These are phyloP conservation scores for Raddia guianensis DNA, from an alignment of 176 grass and related monocot species.

Conservation along the genomic window DNA sequence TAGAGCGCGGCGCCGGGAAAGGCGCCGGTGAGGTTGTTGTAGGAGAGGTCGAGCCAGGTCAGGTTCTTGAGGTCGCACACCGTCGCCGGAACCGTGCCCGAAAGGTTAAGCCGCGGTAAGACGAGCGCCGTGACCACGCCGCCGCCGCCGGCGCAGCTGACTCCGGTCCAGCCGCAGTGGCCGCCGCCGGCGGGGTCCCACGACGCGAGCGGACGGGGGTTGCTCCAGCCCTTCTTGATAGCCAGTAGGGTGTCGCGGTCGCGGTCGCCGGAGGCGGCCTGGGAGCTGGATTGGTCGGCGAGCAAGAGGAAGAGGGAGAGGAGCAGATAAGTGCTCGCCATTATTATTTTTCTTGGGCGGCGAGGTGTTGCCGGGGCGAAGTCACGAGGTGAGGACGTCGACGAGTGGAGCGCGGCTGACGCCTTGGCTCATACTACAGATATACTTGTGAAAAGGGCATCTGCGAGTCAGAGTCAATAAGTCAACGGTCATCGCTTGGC, in stretches of 20 bases:
- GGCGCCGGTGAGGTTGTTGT: constrained; percentile 51
- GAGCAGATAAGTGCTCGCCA: neutral
- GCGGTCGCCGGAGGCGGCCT: constrained; percentile 8
- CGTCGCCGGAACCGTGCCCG: constrained; percentile 37
- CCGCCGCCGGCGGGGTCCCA: constrained; percentile 50
- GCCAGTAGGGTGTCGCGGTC: constrained; percentile 49
- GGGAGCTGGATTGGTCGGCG: constrained; percentile 11
- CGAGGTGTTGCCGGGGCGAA: neutral
- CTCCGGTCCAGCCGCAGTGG: constrained; percentile 59
- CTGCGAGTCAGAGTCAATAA: neutral
- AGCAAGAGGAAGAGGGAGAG: constrained; percentile 28
- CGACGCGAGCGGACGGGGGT: constrained; percentile 41
- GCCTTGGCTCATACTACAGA: neutral
- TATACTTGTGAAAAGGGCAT: constrained; percentile 24
- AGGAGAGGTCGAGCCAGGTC: constrained; percentile 57
- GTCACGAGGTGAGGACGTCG: neutral
- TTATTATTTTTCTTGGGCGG: constrained; percentile 6
- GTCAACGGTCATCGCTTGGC: constrained; percentile 23
- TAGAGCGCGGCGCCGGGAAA: constrained; percentile 62
- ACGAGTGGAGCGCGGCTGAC: neutral
- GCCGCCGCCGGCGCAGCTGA: constrained; percentile 33
- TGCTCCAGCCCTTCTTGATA: constrained; percentile 44
- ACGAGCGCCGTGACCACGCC: constrained; percentile 32
- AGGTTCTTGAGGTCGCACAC: constrained; percentile 59
- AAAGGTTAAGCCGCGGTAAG: constrained; percentile 16